Evolutionary conservation across 2,329 filamentous ascomycete genomes (phyloP), one percentile per base, ranked within the genome.

Genomic region (Pyricularia grisea): DNA sequence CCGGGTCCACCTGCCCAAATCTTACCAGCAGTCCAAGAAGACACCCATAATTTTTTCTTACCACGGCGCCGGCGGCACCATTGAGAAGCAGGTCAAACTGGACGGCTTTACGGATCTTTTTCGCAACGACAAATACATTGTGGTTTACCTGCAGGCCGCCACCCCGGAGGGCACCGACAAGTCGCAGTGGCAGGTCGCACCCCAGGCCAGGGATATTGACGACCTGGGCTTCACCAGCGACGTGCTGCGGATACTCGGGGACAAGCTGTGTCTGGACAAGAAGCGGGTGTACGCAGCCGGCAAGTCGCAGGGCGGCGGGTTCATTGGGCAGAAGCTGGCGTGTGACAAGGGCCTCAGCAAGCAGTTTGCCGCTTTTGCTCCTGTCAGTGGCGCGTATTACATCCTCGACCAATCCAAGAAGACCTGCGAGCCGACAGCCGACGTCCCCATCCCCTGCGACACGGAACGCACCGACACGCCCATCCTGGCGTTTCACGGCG

Each of bases 401-500:
- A 79, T 77, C 9, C 20, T 79, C 77, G 28, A 60, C 60, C 63
- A 55, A 17, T 14, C 63, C 36, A 55, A 30, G 25, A 27, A 27
- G 30, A 12, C 27, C 30, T 68, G 55, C 65, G 36, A 66, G 31
- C 65, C 31, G n/a, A 66, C 55, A 23, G 31, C 28, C 58, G 12
- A 64, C 12, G 55, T 68, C 20, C 4, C 20, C n/a, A 63, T 68
- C 33, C 68, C 68, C 14, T 84, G 82, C 73, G 72, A 73, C 25
- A 80, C 80, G 3, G 76, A 75, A 27, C 77, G 76, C 65, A 76
- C 71, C 9, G 78, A 79, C 1, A 69, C 81, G 10, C 81, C 81
- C 0, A 75, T 84, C 1, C 74, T 84, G 0, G 81, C 82, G 68
- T 79, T 84, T 65, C 82, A 84, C 71, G 82, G 83, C 9, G 79